Conservation (phyloP, 768 basidiomycete genomes). For the Naganishia vaughanmartiniae region DNA sequence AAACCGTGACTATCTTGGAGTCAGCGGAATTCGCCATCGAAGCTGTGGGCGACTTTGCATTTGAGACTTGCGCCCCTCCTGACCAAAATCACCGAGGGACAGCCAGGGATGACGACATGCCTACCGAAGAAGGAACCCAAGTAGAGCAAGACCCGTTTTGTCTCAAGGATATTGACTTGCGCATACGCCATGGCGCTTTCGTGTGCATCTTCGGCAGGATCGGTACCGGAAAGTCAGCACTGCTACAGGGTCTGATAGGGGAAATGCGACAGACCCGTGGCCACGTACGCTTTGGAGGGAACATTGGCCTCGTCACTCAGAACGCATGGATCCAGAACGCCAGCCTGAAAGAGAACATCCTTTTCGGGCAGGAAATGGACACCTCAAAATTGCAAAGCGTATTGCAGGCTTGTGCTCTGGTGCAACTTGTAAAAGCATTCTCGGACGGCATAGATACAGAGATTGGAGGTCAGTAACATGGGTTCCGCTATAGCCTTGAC, state of each 20-base stretch:
- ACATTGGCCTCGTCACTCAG: slow-evolving; percentile 47
- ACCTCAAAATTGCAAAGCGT: slow-evolving; percentile 32
- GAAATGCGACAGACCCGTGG: slow-evolving; percentile 44
- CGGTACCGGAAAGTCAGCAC: slow-evolving; percentile 48
- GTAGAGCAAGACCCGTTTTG: slow-evolving; percentile 53
- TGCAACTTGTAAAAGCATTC: slow-evolving; percentile 38
- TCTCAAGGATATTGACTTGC: slow-evolving; percentile 55
- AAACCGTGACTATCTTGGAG: background rate
- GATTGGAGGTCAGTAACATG: slow-evolving; percentile 33
- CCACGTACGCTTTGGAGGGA: slow-evolving; percentile 40
- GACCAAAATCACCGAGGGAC: slow-evolving; percentile 22
- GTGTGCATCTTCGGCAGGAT: slow-evolving; percentile 48
- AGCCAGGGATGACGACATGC: slow-evolving; percentile 14
- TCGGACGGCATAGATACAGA: slow-evolving; percentile 40
- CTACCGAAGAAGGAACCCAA: background rate
- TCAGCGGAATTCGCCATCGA: slow-evolving; percentile 54
- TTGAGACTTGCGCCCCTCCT: slow-evolving; percentile 39
- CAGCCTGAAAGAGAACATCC: slow-evolving; percentile 48
- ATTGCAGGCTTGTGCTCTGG: slow-evolving; percentile 45
- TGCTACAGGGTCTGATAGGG: slow-evolving; percentile 44
- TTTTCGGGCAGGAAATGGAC: slow-evolving; percentile 40
- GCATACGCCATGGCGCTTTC: slow-evolving; percentile 39
- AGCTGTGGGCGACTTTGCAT: slow-evolving; percentile 49
- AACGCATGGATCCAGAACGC: slow-evolving; percentile 51
- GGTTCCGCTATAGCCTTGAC: background rate